These are phyloP conservation scores for Metschnikowia lachancei DNA, from an alignment of 805 yeast species.

Conservation along the genomic window DNA sequence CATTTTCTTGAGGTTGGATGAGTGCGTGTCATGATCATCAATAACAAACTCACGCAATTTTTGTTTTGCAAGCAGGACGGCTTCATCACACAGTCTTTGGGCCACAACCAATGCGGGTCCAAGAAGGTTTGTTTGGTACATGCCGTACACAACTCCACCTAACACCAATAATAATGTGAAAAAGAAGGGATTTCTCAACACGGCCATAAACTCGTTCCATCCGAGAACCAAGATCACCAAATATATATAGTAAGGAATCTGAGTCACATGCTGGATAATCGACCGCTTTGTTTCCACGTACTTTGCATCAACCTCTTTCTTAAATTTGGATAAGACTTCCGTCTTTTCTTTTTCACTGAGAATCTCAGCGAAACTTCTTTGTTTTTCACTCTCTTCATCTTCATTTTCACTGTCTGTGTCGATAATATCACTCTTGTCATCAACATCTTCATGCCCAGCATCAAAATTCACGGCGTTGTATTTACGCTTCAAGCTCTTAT, in stretches of 20 bases:
- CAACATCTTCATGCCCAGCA: conserved; percentile 32
- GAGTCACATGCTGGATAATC: conserved; percentile 68
- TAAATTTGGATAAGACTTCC: conserved; percentile 56
- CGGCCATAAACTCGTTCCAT: conserved; percentile 93
- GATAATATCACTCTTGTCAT: conserved; percentile 20
- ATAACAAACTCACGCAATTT: conserved; percentile 57
- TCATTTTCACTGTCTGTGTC: conserved; percentile 18
- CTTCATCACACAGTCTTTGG: conserved; percentile 55
- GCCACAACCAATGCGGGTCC: conserved; percentile 68
- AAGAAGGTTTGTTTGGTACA: conserved; percentile 69
- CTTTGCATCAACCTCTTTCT: conserved; percentile 72
- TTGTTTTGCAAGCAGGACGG: conserved; percentile 54
- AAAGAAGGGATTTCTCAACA: conserved; percentile 81
- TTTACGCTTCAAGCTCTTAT: conserved; percentile 21
- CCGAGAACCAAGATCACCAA: conserved; percentile 72
- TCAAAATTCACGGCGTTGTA: conserved; percentile 33
- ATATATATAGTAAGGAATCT: conserved; percentile 83
- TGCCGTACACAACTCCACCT: conserved; percentile 61
- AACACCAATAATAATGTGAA: conserved; percentile 58
- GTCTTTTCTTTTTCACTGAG: conserved; percentile 57
- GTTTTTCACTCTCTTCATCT: conserved; percentile 13
- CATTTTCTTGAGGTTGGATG: conserved; percentile 18
- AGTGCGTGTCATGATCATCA: conserved; percentile 44
- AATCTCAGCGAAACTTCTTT: conserved; percentile 53
- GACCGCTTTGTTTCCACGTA: conserved; percentile 89